Evolutionary conservation across 306 rosid species (phyloP).

Genomic region (Castanea crenata): DNA sequence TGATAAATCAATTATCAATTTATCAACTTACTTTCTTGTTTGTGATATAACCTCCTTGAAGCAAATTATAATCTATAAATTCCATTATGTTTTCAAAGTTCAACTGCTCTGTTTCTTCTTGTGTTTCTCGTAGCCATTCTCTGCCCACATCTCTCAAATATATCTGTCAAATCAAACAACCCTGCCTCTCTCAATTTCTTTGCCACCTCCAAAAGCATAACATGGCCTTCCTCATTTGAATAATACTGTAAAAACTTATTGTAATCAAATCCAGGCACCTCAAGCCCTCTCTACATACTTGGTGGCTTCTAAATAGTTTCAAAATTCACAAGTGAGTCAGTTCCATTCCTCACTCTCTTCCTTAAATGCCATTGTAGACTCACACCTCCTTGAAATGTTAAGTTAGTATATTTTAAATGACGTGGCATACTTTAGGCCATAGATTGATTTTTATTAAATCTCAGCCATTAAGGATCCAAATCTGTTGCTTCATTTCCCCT

Average conservation of each 20-base stretch:
- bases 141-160: slow-evolving; percentile 73
- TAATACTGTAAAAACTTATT: slow-evolving; percentile 67
- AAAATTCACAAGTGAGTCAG: slow-evolving; percentile 68
- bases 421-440: too few relatives aligned
- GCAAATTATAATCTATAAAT: background rate
- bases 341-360: slow-evolving; percentile 59
- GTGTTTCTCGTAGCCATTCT: slow-evolving; percentile 80
- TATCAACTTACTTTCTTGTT: too few relatives aligned
- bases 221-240: slow-evolving; percentile 74
- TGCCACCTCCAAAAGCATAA: slow-evolving; percentile 72
- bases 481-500: slow-evolving; percentile 63
- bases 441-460: too few relatives aligned
- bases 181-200: slow-evolving; percentile 79
- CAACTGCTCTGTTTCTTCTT: slow-evolving; percentile 42
- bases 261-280: slow-evolving; percentile 85
- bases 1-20: too few relatives aligned
- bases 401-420: too few relatives aligned
- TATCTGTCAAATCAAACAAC: slow-evolving; percentile 81
- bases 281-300: slow-evolving; percentile 79
- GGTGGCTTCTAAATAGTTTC: slow-evolving; percentile 74
- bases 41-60: background rate
- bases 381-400: slow-evolving; percentile 38
- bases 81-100: background rate
- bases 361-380: slow-evolving; percentile 47
- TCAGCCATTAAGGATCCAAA: too few relatives aligned